Evolutionary conservation across 805 yeast species (phyloP), one percentile per base, ranked within the genome.

Genomic region (Vanderwaltozyma verrucispora): DNA sequence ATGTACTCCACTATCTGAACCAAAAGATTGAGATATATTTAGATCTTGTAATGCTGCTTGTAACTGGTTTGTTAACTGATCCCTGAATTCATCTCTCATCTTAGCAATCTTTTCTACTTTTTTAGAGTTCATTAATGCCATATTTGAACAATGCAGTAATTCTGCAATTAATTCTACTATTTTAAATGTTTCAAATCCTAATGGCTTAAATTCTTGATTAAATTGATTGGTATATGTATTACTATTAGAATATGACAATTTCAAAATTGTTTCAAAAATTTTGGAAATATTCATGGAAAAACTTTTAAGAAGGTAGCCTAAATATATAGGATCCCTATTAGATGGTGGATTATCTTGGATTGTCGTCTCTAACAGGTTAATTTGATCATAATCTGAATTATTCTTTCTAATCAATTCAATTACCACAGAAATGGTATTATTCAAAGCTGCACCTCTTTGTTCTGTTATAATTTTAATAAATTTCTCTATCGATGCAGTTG

Each of bases 81-180:
- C 65, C 41, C 96, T 70, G 42, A 79, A 74, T 11, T 62, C 57
- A 51, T 87, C 95, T 34, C 96, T 71, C 39, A 79, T 75, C 28
- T 62, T 59, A 18, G 86, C 77, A 31, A 85, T 70, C 23, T 68
- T 67, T 57, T 84, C 79, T 38, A 88, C 86, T 36, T 69, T 70
- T 29, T 72, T 75, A 32, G 88, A 86, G 56, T 89, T 92, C 47
- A 92, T 70, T 15, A 87, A 68, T 0, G 81, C 85, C 97, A 92
- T 92, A 62, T 92, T 92, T n/a, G 96, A 86, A 55, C 99, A 92
- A 60, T 92, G 98, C 39, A 92, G 68, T 29, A 92, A 68, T 53
- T 92, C 99, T 0, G 98, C 98, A 34, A 92, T 75, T 36, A 92
- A 65, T 61, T 92, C 99, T 43, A 95, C 79, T 18, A 92, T 74